Evolutionary conservation across 2,329 filamentous ascomycete genomes (phyloP), one percentile per base, ranked within the genome.

Genomic region (Ophiosphaerella herpotricha): DNA sequence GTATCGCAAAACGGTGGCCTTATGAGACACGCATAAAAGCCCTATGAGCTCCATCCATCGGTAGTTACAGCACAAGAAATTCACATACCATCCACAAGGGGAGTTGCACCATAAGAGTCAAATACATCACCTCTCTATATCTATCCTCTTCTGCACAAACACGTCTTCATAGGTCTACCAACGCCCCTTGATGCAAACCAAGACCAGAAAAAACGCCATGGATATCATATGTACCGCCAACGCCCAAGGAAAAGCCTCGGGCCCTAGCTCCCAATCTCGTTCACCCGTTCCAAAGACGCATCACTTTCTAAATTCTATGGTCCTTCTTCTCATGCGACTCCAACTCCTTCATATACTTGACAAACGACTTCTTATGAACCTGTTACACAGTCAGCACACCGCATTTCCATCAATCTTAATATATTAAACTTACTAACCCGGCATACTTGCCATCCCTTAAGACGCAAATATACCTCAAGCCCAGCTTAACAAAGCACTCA

Each of bases 361-460:
- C 93, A 77, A 99, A 97, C 4, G 86, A 87, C 78, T 99, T 99
- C 79, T 97, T 97, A 74, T 99, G 94, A 43, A 88, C 84, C 87
- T 90, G 47, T 33, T 18, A 3, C 5, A 2, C 7, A 9, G 37
- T 54, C 49, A 61, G 49, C 26, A 39, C n/a, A 26, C n/a, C 23
- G 18, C 13, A n/a, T 7, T 26, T 29, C 9, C n/a, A 29, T 29
- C 7, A 37, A 33, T 7, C 26, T 24, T 29, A 21, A 11, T 21
- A 21, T 21, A 39, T 9, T 21, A 7, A 5, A 57, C 85, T 77
- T 73, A 96, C 91, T 80, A 99, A 83, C 55, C 94, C 94, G 2
- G 89, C 89, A 74, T 90, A 99, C 54, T 85, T 85, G 21, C 94
- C 94, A 58, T 96, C 86, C 47, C 83, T 84, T 23, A 94, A 77